A percentile compares a stretch with the other conserved stretches of the same genome.
Conservation (phyloP, 257 asterid genomes). For the Verbascum thapsus region DNA sequence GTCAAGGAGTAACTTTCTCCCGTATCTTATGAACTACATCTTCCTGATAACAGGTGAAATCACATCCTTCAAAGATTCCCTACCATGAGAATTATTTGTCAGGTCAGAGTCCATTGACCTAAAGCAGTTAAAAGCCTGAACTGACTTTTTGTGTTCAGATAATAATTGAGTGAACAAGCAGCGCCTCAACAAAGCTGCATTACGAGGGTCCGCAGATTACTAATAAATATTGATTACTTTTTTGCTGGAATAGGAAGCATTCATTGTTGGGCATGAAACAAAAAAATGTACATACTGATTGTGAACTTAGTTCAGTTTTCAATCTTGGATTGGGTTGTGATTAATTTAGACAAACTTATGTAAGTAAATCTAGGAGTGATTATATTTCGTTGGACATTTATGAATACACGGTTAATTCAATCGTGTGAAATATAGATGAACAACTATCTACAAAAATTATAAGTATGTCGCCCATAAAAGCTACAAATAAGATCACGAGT, state of each 20-base stretch:
- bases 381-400: too few relatives aligned
- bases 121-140: too few relatives aligned
- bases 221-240: neutral
- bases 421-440: neutral
- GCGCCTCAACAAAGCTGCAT: neutral
- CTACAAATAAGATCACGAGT: slow-evolving; percentile 10
- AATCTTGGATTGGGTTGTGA: neutral
- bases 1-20: too few relatives aligned
- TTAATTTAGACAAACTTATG: slow-evolving; percentile 1
- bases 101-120: too few relatives aligned
- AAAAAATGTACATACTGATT: neutral
- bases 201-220: neutral
- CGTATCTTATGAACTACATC: too few relatives aligned
- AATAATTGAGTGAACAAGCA: neutral
- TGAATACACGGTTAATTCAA: slow-evolving; percentile 21
- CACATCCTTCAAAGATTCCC: too few relatives aligned
- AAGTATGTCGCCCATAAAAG: slow-evolving; percentile 9
- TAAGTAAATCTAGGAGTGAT: neutral
- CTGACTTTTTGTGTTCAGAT: neutral
- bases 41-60: too few relatives aligned
- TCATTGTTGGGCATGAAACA: neutral
- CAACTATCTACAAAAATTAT: neutral
- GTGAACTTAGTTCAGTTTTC: neutral
- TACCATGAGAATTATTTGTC: too few relatives aligned
- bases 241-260: neutral